Evolutionary conservation across 1,139 yeast genomes (phyloP).

Genomic region (Pichia inconspicua): DNA sequence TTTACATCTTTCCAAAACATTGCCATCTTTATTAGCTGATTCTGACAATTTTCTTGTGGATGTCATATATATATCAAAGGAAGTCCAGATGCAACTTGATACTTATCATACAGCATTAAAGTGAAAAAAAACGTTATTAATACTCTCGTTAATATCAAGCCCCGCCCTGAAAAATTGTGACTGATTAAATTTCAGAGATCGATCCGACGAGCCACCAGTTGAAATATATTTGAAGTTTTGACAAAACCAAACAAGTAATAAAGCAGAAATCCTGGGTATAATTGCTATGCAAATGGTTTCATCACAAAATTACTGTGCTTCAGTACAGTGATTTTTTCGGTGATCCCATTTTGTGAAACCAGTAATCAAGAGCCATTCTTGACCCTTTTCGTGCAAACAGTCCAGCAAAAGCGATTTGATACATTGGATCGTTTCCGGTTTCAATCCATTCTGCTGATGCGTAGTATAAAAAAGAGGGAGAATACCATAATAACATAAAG

Average conservation of each 20-base stretch:
- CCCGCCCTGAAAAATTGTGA: no score
- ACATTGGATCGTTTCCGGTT: not conserved
- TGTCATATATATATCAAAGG: not conserved
- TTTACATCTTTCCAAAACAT: not conserved
- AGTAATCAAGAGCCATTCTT: not conserved
- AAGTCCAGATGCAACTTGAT: no score
- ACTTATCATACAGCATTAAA: no score
- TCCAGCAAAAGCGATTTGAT: not conserved
- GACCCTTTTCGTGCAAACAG: not conserved
- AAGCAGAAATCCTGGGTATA: no score
- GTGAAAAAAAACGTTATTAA: not conserved
- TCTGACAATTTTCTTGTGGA: not conserved
- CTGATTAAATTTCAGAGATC: no score
- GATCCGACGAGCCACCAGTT: no score
- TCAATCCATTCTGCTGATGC: not conserved
- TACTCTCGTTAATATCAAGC: no score
- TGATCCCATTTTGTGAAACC: not conserved
- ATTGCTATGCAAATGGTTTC: no score
- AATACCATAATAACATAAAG: not conserved
- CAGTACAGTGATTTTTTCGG: not conserved
- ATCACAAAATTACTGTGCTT: no score
- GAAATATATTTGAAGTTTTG: no score
- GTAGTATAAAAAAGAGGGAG: conserved; percentile 1
- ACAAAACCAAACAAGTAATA: no score
- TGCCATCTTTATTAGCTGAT: not conserved